Evolutionary conservation across 2,329 filamentous ascomycete species (phyloP).

Genomic region (Exophiala oligosperma): DNA sequence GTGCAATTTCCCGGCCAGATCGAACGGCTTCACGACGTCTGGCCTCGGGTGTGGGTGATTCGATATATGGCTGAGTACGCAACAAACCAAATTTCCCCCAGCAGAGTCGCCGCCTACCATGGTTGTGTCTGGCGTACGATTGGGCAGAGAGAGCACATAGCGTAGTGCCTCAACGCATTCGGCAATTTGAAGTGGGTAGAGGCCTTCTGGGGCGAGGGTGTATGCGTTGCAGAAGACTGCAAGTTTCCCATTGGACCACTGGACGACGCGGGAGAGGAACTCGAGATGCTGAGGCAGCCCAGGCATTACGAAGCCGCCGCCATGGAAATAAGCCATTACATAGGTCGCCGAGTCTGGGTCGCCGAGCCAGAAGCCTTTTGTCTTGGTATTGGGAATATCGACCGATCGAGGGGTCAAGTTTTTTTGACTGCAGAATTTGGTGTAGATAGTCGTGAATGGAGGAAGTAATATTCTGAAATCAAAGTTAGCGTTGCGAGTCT

Average conservation of each 20-base stretch:
- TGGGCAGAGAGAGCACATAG: conserved; percentile 36
- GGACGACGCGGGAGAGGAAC: conserved; percentile 11
- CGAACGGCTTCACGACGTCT: conserved; percentile 33
- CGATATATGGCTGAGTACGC: conserved; percentile 26
- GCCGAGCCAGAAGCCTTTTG: conserved; percentile 24
- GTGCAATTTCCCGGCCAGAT: conserved; percentile 19
- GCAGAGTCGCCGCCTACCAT: conserved; percentile 45
- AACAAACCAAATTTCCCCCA: conserved; percentile 40
- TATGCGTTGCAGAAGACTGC: conserved; percentile 57
- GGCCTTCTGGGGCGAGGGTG: conserved; percentile 50
- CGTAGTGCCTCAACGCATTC: conserved; percentile 42
- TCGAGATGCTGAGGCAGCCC: conserved; percentile 12
- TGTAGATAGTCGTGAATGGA: conserved; percentile 11
- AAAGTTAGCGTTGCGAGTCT: not conserved
- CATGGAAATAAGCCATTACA: conserved; percentile 22
- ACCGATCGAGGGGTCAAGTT: conserved; percentile 11
- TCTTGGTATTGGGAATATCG: conserved; percentile 16
- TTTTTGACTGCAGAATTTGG: conserved; percentile 10
- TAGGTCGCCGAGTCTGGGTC: conserved; percentile 14
- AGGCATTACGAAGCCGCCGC: conserved; percentile 22
- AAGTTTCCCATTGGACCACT: conserved; percentile 43
- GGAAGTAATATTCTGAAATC: conserved; percentile 8
- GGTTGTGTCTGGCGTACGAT: conserved; percentile 35
- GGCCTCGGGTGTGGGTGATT: conserved; percentile 58
- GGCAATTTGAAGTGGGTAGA: conserved; percentile 45